These are phyloP conservation scores for Stachybotrys chartarum DNA, from an alignment of 2,329 filamentous ascomycete genomes.

Conservation along the genomic window DNA sequence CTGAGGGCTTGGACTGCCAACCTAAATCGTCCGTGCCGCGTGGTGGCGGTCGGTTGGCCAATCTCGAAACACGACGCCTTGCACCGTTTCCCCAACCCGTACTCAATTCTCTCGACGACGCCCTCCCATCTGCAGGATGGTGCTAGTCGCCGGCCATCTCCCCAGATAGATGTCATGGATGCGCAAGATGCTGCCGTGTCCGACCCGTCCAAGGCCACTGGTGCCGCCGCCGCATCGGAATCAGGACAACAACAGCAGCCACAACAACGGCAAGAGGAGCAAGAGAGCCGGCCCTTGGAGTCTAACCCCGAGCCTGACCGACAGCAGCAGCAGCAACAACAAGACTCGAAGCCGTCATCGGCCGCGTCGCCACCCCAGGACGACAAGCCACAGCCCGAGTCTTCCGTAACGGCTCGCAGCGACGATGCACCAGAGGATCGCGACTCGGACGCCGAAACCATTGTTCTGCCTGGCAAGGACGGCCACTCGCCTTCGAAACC, in stretches of 20 bases:
- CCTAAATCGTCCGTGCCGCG: not conserved
- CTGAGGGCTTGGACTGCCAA: not conserved
- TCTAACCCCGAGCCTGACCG: not conserved
- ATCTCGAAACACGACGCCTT: not conserved
- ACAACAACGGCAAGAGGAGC: constrained; percentile 8
- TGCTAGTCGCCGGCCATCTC: constrained; percentile 43
- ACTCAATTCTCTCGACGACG: not conserved
- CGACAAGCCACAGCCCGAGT: constrained; percentile 21
- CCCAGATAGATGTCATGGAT: constrained; percentile 60
- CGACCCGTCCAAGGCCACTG: constrained; percentile 51
- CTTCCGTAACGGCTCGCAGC: constrained; percentile 13
- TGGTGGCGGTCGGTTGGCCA: not conserved
- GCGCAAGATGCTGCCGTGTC: constrained; percentile 60
- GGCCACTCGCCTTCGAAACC: constrained; percentile 55
- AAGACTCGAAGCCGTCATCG: not conserved
- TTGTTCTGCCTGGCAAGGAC: constrained; percentile 60
- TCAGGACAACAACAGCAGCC: constrained; percentile 11
- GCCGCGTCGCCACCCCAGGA: constrained; percentile 1
- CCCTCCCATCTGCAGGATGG: constrained; percentile 43
- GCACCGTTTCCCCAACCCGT: constrained; percentile 6
- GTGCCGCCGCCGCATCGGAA: constrained; percentile 46
- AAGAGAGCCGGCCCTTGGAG: not conserved
- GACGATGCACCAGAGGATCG: constrained; percentile 42
- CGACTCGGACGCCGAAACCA: constrained; percentile 66
- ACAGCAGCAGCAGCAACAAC: not conserved